Percentiles rank a stretch among this genome's conserved stretches.
These are phyloP conservation scores for Plasmodium gonderi DNA, from an alignment of 169 alveolate genomes.

Conservation along the genomic window DNA sequence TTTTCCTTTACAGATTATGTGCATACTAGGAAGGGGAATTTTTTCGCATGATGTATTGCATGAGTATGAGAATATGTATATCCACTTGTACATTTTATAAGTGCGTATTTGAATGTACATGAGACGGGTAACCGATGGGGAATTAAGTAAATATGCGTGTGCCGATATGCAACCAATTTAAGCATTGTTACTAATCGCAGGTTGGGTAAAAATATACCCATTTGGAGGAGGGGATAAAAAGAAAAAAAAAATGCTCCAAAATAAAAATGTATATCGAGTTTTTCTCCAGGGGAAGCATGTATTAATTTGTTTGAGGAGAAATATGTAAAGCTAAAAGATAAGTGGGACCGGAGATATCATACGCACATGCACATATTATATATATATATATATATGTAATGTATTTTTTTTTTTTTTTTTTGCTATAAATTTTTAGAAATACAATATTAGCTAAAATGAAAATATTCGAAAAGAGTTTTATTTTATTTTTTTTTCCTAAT, in stretches of 20 bases:
- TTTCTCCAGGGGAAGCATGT: background rate
- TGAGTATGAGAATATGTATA: background rate
- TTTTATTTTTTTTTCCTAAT: background rate
- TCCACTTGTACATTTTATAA: background rate
- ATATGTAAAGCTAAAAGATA: background rate
- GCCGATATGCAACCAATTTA: background rate
- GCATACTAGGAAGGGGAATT: background rate
- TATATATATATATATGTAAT: no score
- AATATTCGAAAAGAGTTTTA: background rate
- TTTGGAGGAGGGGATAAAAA: background rate
- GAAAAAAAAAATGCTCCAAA: background rate
- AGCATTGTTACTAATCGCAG: background rate
- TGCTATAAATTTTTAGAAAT: background rate
- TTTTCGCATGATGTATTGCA: background rate
- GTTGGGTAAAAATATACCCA: background rate
- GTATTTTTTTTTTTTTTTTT: background rate
- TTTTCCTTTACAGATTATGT: background rate
- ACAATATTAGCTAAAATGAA: background rate
- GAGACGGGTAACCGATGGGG: no score
- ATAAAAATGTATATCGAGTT: background rate
- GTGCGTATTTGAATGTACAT: no score
- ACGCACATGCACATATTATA: background rate
- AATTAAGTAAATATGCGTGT: no score
- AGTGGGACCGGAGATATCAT: background rate
- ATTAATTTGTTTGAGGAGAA: background rate